A percentile compares a stretch with the other conserved stretches of the same genome.
These are phyloP conservation scores for Castanopsis chinensis DNA, from an alignment of 306 rosid species.

Conservation along the genomic window DNA sequence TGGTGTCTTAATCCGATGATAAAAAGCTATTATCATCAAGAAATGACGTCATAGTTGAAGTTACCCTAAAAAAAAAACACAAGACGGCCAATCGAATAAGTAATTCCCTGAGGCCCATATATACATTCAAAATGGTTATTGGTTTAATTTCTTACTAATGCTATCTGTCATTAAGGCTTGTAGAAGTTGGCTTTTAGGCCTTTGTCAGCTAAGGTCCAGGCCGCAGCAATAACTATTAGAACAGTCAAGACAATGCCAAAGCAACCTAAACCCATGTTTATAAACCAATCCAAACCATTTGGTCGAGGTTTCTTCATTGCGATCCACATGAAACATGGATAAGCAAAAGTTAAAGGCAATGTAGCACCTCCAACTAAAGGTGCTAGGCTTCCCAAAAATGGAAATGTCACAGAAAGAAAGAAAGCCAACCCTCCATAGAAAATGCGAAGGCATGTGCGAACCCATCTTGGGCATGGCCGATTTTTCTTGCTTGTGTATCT, in stretches of 20 bases:
- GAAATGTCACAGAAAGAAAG: constrained; percentile 54
- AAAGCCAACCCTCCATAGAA: constrained; percentile 53
- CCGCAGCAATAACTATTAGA: constrained; percentile 45
- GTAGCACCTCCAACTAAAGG: constrained; percentile 54
- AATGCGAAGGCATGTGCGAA: constrained; percentile 32
- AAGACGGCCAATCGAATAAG: too few relatives aligned
- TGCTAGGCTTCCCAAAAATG: constrained; percentile 52
- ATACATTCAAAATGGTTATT: background rate
- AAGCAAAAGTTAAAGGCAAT: constrained; percentile 58
- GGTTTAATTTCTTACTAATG: background rate
- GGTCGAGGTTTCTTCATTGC: constrained; percentile 49
- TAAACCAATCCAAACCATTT: constrained; percentile 32
- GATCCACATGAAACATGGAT: constrained; percentile 82
- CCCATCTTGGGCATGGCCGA: constrained; percentile 30
- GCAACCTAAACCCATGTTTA: constrained; percentile 49
- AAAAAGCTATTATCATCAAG: too few relatives aligned
- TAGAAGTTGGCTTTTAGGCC: constrained; percentile 63
- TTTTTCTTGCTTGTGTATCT: constrained; percentile 44
- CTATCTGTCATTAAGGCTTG: constrained; percentile 34
- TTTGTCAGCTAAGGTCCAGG: constrained; percentile 32
- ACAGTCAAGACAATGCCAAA: constrained; percentile 47
- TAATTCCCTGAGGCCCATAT: too few relatives aligned
- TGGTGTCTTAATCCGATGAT: too few relatives aligned
- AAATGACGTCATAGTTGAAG: rapidly evolving
- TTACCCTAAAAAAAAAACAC: too few relatives aligned